Base-by-base conservation (phyloP, 805 yeast genomes). In the Teunomyces pallodes region DNA sequence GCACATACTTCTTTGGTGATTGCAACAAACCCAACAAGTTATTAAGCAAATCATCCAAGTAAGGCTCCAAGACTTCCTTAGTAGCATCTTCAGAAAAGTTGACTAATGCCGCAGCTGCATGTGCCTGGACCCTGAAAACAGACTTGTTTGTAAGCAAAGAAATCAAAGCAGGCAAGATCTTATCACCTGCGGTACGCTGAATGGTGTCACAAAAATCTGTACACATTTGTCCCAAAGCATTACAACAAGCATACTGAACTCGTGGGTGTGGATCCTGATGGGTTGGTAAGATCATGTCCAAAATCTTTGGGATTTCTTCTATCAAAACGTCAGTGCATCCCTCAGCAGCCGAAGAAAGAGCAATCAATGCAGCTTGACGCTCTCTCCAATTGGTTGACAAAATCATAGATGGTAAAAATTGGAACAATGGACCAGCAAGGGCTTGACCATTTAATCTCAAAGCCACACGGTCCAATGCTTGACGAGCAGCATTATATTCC, bases 71-170 rank as follows among this genome's bases (percentile, higher is more conserved):
- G 9, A 84, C 81, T 52, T 87, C 96, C 61, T 89, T 87, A 5
- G 88, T 72, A 2, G 98, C 96, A 54, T 87, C 90, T 68, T 94
- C 99, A 36, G 92, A 82, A 65, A 94, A 94, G 65, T 94, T 94
- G 41, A 94, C 98, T 59, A 92, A 75, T 0, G 99, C 99, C 45
- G 99, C 99, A 38, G 99, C 97, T 13, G 97, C 98, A 63, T 94
- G 99, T 0, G 97, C 89, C 71, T 92, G 98, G 20, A 94, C 99
- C 61, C 98, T 77, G 45, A 95, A 92, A 48, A 86, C 91, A 43
- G 90, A 82, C 53, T 79, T 79, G 52, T 78, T 75, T 2, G 85
- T 83, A 45, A 94, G 77, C 74, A 81, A 89, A 9, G 95, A 83
- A 46, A 94, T 87, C 54, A 94, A 76, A 2, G 95, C 94, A 5